phyloP scores from a whole-genome alignment of 495 filamentous ascomycete species.

The Recurvomyces mirabilis region DNA sequence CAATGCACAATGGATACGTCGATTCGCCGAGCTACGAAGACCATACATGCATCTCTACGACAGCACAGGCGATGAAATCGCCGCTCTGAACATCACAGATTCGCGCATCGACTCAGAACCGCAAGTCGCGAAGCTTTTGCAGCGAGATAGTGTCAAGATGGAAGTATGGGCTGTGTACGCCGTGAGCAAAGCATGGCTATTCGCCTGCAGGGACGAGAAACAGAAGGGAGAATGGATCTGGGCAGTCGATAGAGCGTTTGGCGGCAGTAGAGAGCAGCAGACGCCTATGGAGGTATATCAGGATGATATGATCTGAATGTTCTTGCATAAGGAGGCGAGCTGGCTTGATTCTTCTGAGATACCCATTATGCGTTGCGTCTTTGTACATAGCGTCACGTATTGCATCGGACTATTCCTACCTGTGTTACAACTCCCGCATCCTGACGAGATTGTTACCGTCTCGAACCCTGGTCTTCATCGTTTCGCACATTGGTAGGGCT shows the following conservation, averaged over 20 bases:
- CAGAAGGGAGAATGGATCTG: slow-evolving; percentile 94
- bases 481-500: no score
- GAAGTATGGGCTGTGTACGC: slow-evolving; percentile 91
- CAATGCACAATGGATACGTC: slow-evolving; percentile 73
- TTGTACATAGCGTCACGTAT: no score
- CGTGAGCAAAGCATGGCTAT: slow-evolving; percentile 85
- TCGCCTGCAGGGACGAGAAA: slow-evolving; percentile 72
- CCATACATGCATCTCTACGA: slow-evolving; percentile 88
- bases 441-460: no score
- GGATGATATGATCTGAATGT: slow-evolving; percentile 2
- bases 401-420: no score
- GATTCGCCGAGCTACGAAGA: slow-evolving; percentile 82
- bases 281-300: not conserved
- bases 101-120: slow-evolving; percentile 78
- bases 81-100: slow-evolving; percentile 74
- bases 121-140: slow-evolving; percentile 67
- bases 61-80: slow-evolving; percentile 79
- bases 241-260: slow-evolving; percentile 55
- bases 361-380: slow-evolving; percentile 3
- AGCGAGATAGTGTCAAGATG: slow-evolving; percentile 35
- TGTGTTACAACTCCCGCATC: no score
- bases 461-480: no score
- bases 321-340: not conserved
- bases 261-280: slow-evolving; percentile 7
- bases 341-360: slow-evolving; percentile 5